Evolutionary conservation across 192 early-diverging fungal genomes (phyloP).

Genomic region (Jimgerdemannia flammicorona): DNA sequence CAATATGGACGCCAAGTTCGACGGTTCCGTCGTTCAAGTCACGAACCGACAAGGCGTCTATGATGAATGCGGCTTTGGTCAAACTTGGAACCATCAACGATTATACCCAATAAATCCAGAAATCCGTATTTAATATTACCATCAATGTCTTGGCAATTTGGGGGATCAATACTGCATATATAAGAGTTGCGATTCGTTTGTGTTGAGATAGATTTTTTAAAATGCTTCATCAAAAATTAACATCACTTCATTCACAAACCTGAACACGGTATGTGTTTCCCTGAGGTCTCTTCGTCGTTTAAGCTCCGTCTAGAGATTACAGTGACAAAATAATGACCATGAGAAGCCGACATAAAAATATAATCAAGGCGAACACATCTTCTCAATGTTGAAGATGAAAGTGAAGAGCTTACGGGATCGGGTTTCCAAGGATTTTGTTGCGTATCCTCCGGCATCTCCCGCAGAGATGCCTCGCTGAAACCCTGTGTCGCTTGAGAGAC

Average conservation of each 20-base stretch:
- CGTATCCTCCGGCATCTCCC: constrained; percentile 64
- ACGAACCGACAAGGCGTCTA: constrained; percentile 63
- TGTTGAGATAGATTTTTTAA: neutral
- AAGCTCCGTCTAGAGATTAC: constrained; percentile 15
- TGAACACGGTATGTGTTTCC: constrained; percentile 10
- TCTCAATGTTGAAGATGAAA: neutral
- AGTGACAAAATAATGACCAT: no score
- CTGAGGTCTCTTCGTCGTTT: constrained; percentile 25
- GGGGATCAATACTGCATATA: constrained; percentile 71
- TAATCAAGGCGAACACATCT: neutral
- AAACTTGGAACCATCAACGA: neutral
- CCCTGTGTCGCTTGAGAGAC: constrained; percentile 66
- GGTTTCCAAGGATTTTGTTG: constrained; percentile 51
- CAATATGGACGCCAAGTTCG: constrained; percentile 78
- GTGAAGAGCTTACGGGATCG: constrained; percentile 8
- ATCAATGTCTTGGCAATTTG: constrained; percentile 77
- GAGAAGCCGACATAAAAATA: neutral
- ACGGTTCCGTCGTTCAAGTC: constrained; percentile 40
- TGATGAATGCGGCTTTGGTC: neutral
- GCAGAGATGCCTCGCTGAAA: constrained; percentile 59
- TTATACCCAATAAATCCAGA: neutral
- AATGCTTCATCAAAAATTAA: no score
- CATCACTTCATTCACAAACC: neutral
- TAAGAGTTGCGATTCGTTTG: neutral
- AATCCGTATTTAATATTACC: constrained; percentile 18